A percentile compares a stretch with the other conserved stretches of the same genome.
phyloP scores from a whole-genome alignment of 805 yeast species.

The Sugiyamaella mastotermitis region DNA sequence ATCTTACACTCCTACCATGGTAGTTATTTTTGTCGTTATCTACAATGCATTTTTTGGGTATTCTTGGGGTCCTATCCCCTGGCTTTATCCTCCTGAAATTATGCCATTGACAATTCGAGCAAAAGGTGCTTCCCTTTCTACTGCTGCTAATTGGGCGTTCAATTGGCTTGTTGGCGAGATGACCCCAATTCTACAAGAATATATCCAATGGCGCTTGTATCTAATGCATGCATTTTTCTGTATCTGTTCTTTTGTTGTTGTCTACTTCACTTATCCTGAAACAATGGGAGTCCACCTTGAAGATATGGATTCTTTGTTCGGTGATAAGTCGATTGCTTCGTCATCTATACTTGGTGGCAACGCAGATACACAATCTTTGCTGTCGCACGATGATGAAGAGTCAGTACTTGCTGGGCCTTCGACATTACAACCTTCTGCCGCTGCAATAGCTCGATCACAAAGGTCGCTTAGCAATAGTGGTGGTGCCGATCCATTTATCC shows the following conservation, averaged over 20 bases:
- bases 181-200: conserved; percentile 78
- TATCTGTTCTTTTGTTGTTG: conserved; percentile 64
- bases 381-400: conserved; percentile 14
- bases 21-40: conserved; percentile 68
- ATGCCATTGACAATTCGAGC: conserved; percentile 80
- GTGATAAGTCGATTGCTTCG: conserved; percentile 43
- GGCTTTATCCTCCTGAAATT: conserved; percentile 84
- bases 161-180: conserved; percentile 88
- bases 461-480: conserved; percentile 3
- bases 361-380: conserved; percentile 18
- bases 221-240: conserved; percentile 78
- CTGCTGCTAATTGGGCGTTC: conserved; percentile 91
- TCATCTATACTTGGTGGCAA: conserved; percentile 18
- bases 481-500: conserved; percentile 2
- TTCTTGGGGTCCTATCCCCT: conserved; percentile 93
- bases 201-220: conserved; percentile 74
- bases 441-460: conserved; percentile 18
- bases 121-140: conserved; percentile 83
- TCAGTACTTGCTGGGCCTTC: conserved; percentile 15
- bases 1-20: conserved; percentile 56
- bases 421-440: conserved; percentile 24
- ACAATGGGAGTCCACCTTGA: conserved; percentile 84
- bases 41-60: conserved; percentile 80
- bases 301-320: conserved; percentile 88
- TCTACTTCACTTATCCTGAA: conserved; percentile 73